phyloP scores from a whole-genome alignment of 2,329 filamentous ascomycete species.

The Pseudophaeomoniella oleicola region DNA sequence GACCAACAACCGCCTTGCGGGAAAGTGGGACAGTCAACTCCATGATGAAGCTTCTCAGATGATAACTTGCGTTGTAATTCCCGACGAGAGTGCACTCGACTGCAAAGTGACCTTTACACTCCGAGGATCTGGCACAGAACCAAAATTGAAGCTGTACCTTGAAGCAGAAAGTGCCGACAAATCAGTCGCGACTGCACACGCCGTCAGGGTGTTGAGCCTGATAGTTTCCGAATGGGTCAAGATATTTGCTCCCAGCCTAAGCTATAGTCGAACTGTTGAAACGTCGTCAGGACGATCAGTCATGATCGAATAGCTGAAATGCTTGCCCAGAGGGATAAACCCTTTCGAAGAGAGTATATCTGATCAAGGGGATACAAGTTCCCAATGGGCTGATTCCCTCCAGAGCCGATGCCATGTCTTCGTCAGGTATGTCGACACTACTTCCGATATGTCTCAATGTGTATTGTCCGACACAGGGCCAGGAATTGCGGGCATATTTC shows the following conservation, averaged over 20 bases:
- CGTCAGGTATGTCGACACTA: too few relatives aligned
- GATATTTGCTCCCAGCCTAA: neutral
- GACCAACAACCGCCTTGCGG: conserved; percentile 45
- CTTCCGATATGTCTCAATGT: too few relatives aligned
- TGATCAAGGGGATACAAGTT: too few relatives aligned
- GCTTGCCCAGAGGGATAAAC: too few relatives aligned
- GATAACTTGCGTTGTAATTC: conserved; percentile 33
- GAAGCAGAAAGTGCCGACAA: neutral
- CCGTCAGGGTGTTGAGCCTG: neutral
- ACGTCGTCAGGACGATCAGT: neutral
- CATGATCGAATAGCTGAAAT: neutral
- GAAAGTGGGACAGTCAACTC: conserved; percentile 35
- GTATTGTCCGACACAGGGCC: too few relatives aligned
- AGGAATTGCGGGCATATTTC: too few relatives aligned
- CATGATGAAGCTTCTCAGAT: conserved; percentile 45
- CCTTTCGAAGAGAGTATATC: too few relatives aligned
- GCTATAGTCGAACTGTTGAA: neutral
- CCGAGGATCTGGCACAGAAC: conserved; percentile 48
- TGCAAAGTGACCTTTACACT: conserved; percentile 42
- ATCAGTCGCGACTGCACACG: neutral
- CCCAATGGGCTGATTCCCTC: too few relatives aligned
- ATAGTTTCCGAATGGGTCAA: neutral
- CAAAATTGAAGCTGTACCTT: conserved; percentile 41
- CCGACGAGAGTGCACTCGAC: conserved; percentile 32
- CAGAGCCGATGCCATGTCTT: too few relatives aligned